phyloP scores from a whole-genome alignment of 1,139 yeast genomes.

The Wickerhamomyces sp. region DNA sequence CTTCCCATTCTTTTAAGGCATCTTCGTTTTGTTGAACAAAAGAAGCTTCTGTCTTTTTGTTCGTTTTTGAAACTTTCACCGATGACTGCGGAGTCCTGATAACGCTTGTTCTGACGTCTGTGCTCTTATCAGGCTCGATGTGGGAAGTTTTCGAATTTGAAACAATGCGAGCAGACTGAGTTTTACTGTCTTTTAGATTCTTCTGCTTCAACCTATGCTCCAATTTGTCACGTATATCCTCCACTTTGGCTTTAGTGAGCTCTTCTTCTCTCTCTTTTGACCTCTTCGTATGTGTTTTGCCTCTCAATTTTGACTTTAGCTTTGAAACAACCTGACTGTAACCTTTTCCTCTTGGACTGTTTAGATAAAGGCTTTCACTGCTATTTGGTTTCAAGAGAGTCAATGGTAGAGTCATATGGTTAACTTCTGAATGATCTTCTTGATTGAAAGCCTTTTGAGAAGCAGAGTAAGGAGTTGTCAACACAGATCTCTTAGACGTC shows the following conservation, averaged over 20 bases:
- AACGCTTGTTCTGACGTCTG: background rate
- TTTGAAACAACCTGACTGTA: slow-evolving; percentile 26
- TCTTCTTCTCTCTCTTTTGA: slow-evolving; percentile 4
- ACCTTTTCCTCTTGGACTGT: slow-evolving; percentile 26
- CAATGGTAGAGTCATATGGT: slow-evolving; percentile 8
- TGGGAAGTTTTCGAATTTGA: background rate
- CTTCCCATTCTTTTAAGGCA: background rate
- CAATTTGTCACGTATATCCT: slow-evolving; percentile 11
- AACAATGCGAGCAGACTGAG: slow-evolving; percentile 5
- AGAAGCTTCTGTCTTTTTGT: background rate
- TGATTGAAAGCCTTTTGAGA: background rate
- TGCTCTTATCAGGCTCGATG: background rate
- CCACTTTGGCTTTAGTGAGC: slow-evolving; percentile 6
- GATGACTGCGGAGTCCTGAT: background rate
- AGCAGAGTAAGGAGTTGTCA: slow-evolving; percentile 3
- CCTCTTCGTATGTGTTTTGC: background rate
- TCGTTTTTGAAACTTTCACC: too few relatives aligned
- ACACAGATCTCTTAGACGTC: background rate
- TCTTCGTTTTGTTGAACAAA: background rate
- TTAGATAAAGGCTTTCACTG: slow-evolving; percentile 1
- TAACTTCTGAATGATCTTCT: background rate
- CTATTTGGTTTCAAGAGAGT: slow-evolving; percentile 7
- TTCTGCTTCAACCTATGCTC: slow-evolving; percentile 16
- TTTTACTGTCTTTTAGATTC: slow-evolving; percentile 6
- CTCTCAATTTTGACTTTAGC: slow-evolving; percentile 3